Base-by-base conservation (phyloP, 2,329 filamentous ascomycete genomes). In the Colletotrichum musicola region DNA sequence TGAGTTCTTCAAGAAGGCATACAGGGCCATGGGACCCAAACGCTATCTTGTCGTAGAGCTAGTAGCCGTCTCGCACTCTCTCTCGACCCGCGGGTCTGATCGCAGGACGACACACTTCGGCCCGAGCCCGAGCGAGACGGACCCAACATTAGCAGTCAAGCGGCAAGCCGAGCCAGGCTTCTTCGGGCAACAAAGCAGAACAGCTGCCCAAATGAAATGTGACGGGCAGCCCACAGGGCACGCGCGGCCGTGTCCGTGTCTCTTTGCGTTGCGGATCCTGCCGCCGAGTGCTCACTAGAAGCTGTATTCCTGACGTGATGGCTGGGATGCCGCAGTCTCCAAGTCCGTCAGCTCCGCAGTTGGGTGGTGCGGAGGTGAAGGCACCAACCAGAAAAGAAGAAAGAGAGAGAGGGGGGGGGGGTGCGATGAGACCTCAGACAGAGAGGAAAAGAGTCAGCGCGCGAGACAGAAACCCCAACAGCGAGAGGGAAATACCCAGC, bases 201-300 rank as follows among this genome's bases (percentile, higher is more conserved):
- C 51, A 56, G 44, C 64, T 64, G 64, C 60, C 64, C 64, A 58
- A 46, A 16, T 53, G 42, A 58, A 46, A 18, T 47, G 42, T 50
- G n/a, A 51, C 44, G 64, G 51, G 63, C 46, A 54, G 63, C 22
- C 55, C 55, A 46, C 56, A 27, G 49, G 40, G n/a, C 51, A 27
- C 59, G 18, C 44, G 60, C 60, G 54, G 64, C n/a, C 10, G 30
- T 53, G 47, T 42, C 53, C 55, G 60, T 49, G n/a, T 58, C 40
- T 40, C 54, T 35, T 64, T 57, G 38, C 55, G 55, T n/a, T 49
- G 54, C 65, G 65, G 61, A 50, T 68, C 65, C 65, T 68, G 62
- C 65, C 62, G 61, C 22, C 20, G 54, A 55, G 20, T 38, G 42
- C 54, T 12, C 22, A 50, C 38, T 25, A 53, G 40, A 35, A 47